Evolutionary conservation across 129 eudicot species (phyloP).

Genomic region (Tanacetum coccineum): DNA sequence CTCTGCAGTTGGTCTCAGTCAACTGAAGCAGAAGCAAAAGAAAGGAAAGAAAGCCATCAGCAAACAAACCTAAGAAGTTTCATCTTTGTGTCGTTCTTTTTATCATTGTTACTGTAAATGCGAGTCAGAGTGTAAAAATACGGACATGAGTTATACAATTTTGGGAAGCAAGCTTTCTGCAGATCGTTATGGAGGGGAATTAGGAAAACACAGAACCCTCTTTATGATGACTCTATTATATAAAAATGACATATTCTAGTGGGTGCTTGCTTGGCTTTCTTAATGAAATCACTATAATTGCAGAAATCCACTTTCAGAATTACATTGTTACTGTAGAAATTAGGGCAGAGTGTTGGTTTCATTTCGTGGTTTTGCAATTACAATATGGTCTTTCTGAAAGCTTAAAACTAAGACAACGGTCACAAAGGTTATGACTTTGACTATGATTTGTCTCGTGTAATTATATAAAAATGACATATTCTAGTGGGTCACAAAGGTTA

Average conservation of each 20-base stretch:
- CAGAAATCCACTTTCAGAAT: neutral
- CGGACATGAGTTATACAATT: neutral
- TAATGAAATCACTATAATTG: neutral
- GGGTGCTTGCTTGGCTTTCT: neutral
- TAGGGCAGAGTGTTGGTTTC: no score
- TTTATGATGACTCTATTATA: no score
- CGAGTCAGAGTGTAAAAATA: neutral
- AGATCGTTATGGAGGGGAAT: neutral
- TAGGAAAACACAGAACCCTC: no score
- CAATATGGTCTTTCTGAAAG: no score
- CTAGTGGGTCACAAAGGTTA: no score
- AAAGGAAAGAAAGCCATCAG: constrained; percentile 69
- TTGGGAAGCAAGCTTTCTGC: neutral
- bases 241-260: no score
- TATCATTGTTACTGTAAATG: constrained; percentile 13
- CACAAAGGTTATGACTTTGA: no score
- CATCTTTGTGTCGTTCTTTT: neutral
- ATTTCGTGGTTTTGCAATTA: no score
- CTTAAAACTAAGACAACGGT: no score
- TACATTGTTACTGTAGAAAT: no score
- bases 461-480: no score
- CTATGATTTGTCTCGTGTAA: no score
- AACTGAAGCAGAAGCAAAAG: constrained; percentile 93
- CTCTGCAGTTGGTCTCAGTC: constrained; percentile 81
- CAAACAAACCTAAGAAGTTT: constrained; percentile 34